Evolutionary conservation across 78 protist genomes (phyloP), one percentile per base, ranked within the genome.

Genomic region (Parvularia atlantis): DNA sequence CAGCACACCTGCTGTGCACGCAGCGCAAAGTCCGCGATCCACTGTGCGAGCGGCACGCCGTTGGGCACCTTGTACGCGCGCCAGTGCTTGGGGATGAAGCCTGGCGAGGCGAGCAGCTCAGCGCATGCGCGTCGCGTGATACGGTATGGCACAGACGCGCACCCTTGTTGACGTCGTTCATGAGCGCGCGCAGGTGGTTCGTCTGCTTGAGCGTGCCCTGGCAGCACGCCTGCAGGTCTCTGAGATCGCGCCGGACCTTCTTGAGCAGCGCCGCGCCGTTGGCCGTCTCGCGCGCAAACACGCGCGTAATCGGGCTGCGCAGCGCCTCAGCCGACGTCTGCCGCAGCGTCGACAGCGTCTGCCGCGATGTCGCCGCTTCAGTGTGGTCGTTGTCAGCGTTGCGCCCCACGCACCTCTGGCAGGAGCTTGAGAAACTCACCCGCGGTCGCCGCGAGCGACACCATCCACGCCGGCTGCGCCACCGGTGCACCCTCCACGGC

Each of bases 301-400:
- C 85, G 46, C 91, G 80, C 72, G 78, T 82, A 44, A 92, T 39
- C 40, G 96, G 94, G 70, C n/a, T n/a, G n/a, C n/a, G n/a, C n/a
- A n/a, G n/a, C n/a, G n/a, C n/a, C n/a, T n/a, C n/a, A n/a, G n/a
- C n/a, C n/a, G n/a, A n/a, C n/a, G n/a, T n/a, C n/a, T 78, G 13
- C 66, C 20, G 22, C 57, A 53, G 57, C 57, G 22, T 24, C n/a
- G n/a, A n/a, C n/a, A n/a, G n/a, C n/a, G n/a, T n/a, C n/a, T n/a
- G n/a, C n/a, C n/a, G n/a, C n/a, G n/a, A n/a, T n/a, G n/a, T n/a
- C n/a, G n/a, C n/a, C n/a, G n/a, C n/a, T n/a, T n/a, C n/a, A n/a
- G n/a, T n/a, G n/a, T n/a, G n/a, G n/a, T n/a, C n/a, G n/a, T n/a
- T n/a, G n/a, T n/a, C n/a, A n/a, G n/a, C n/a, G n/a, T n/a, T n/a